A percentile compares a stretch with the other conserved stretches of the same genome.
Conservation (phyloP, 1,139 yeast species). For the Hansenula anomala region DNA sequence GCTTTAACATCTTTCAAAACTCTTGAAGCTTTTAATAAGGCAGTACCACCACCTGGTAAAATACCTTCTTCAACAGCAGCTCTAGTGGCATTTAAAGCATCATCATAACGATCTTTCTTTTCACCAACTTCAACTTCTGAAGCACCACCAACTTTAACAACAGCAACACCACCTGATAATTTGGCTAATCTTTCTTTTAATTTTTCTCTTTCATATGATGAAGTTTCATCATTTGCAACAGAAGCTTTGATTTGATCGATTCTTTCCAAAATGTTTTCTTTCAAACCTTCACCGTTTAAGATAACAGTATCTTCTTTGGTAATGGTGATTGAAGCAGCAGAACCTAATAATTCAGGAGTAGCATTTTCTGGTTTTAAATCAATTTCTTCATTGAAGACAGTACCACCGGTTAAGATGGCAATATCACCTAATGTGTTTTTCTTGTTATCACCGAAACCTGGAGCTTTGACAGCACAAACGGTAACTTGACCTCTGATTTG, state of each 20-base stretch:
- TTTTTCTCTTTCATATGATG: slow-evolving; percentile 97
- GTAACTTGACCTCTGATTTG: slow-evolving; percentile 98
- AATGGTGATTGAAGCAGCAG: slow-evolving; percentile 88
- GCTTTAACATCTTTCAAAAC: slow-evolving; percentile 75
- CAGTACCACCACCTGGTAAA: slow-evolving; percentile 99
- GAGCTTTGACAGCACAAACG: slow-evolving; percentile 98
- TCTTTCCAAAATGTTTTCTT: slow-evolving; percentile 83
- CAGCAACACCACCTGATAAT: slow-evolving; percentile 99
- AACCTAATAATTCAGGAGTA: slow-evolving; percentile 86
- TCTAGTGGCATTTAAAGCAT: slow-evolving; percentile 98
- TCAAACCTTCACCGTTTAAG: slow-evolving; percentile 92
- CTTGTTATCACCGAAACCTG: slow-evolving; percentile 99
- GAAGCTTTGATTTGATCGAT: slow-evolving; percentile 94
- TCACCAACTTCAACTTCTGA: slow-evolving; percentile 99
- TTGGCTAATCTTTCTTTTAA: slow-evolving; percentile 98
- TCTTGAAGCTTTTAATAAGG: slow-evolving; percentile 90
- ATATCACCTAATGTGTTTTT: slow-evolving; percentile 96
- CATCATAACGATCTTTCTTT: slow-evolving; percentile 99
- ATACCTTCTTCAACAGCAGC: slow-evolving; percentile 99
- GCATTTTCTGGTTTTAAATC: slow-evolving; percentile 97
- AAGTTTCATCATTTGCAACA: slow-evolving; percentile 68
- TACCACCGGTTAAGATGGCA: slow-evolving; percentile 95
- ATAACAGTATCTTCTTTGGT: slow-evolving; percentile 97
- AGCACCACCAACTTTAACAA: slow-evolving; percentile 95
- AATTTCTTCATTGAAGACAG: slow-evolving; percentile 97